Evolutionary conservation across 2,329 filamentous ascomycete genomes (phyloP), one percentile per base, ranked within the genome.

Genomic region (Cladosporium velox): DNA sequence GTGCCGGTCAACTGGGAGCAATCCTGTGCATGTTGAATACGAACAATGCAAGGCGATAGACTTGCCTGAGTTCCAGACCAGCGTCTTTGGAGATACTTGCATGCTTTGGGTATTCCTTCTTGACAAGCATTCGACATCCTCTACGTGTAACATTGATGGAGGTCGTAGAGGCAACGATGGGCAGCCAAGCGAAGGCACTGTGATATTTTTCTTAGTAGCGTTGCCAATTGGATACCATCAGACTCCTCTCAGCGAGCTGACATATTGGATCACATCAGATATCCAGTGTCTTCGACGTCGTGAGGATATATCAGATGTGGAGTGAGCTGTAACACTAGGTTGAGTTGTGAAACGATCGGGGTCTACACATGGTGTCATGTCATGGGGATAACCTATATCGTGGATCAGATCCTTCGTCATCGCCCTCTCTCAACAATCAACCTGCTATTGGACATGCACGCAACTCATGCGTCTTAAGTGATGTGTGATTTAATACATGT

Each of bases 1-100:
- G 30, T 41, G 41, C 55, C 55, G 49, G 28, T 44, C 57, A 7
- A 60, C n/a, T 47, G 52, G 34, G 52, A 63, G 30, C 34, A 52
- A 63, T 63, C 21, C 60, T 54, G 38, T 52, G n/a, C 35, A n/a
- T 35, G 47, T 54, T 28, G 47, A 38, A 30, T 54, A 38, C 32
- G 47, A 63, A 26, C 60, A 63, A 34, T 54, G 47, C 44, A 41
- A 63, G 41, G 35, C 4, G n/a, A 32, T 18, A 26, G 18, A 30
- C 18, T 44, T 28, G 5, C 28, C 49, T 54, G 54, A 58, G 30
- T 30, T 58, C 30, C 32, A 58, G 54, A 58, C 18, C n/a, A 5
- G 54, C n/a, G n/a, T n/a, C 15, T 41, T 41, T 6, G 15, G 15
- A 41, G 15, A 41, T n/a, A 10, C 6, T n/a, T 21, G 18, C 38